Conservation (phyloP, 371 early-diverging fungal genomes). For the Apophysomyces trapeziformis region DNA sequence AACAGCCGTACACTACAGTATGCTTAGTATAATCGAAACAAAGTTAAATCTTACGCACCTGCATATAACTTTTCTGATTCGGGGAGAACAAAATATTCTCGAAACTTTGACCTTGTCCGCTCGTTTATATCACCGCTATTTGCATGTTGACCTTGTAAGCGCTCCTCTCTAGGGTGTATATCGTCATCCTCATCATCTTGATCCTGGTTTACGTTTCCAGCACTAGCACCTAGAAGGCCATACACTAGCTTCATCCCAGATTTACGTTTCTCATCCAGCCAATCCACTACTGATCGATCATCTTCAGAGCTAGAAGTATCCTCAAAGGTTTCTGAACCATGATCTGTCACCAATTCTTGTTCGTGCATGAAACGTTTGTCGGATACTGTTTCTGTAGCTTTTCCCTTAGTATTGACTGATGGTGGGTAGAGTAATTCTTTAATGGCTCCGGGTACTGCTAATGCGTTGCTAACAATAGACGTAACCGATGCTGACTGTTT, state of each 20-base stretch:
- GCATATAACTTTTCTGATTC: slow-evolving; percentile 58
- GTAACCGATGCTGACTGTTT: slow-evolving; percentile 17
- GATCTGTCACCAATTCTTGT: slow-evolving; percentile 13
- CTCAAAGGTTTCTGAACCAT: slow-evolving; percentile 15
- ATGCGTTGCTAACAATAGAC: slow-evolving; percentile 37
- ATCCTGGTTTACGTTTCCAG: slow-evolving; percentile 36
- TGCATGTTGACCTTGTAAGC: slow-evolving; percentile 23
- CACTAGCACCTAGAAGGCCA: slow-evolving; percentile 34
- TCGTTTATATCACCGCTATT: slow-evolving; percentile 40
- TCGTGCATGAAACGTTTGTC: slow-evolving; percentile 2
- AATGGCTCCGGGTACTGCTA: slow-evolving; percentile 36
- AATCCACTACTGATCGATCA: slow-evolving; percentile 36
- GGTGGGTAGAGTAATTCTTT: slow-evolving; percentile 37
- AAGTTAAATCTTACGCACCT: slow-evolving; percentile 28
- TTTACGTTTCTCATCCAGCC: slow-evolving; percentile 46
- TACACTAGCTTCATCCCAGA: slow-evolving; percentile 53
- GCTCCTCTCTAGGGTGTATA: slow-evolving; percentile 24
- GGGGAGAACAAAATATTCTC: slow-evolving; percentile 65
- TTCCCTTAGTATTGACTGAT: slow-evolving; percentile 15
- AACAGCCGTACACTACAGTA: slow-evolving; percentile 47
- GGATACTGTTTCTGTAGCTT: slow-evolving; percentile 6
- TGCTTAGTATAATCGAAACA: no score
- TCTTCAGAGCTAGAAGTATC: slow-evolving; percentile 47
- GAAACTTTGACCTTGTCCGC: slow-evolving; percentile 50
- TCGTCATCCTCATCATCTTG: slow-evolving; percentile 30